A percentile compares a stretch with the other conserved stretches of the same genome.
These are phyloP conservation scores for Kentomonas sorsogonicus DNA, from an alignment of 208 protist genomes.

Conservation along the genomic window DNA sequence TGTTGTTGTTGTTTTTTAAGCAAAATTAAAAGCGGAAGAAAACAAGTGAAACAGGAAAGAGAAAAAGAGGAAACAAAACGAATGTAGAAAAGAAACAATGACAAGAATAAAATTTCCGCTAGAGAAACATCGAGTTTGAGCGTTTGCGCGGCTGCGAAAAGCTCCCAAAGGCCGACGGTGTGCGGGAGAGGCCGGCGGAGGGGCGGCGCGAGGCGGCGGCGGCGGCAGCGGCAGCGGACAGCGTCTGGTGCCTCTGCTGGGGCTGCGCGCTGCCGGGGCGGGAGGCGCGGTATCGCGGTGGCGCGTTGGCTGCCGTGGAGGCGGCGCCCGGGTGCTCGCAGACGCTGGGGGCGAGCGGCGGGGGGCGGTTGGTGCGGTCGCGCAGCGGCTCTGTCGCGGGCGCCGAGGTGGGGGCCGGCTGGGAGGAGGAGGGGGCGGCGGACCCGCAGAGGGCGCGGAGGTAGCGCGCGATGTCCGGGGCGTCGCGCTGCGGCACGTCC, in stretches of 20 bases:
- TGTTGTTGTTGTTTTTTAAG: too few relatives aligned
- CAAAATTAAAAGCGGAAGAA: too few relatives aligned
- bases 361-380: neutral
- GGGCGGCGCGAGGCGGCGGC: too few relatives aligned
- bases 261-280: neutral
- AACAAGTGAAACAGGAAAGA: neutral
- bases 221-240: too few relatives aligned
- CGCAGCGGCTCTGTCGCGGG: neutral
- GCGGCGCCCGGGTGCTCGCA: neutral
- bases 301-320: neutral
- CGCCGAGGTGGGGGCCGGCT: neutral
- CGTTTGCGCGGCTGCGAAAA: too few relatives aligned
- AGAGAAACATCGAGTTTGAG: too few relatives aligned
- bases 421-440: neutral
- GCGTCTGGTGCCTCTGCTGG: neutral
- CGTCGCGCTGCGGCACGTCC: neutral
- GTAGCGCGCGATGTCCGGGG: neutral
- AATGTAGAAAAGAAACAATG: slow-evolving; percentile 11
- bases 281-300: neutral
- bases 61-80: slow-evolving; percentile 2
- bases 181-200: neutral
- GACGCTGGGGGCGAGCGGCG: neutral
- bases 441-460: slow-evolving; percentile 1
- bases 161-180: neutral
- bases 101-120: slow-evolving; percentile 19